These are phyloP conservation scores for Delonix regia DNA, from an alignment of 306 rosid species.

Conservation along the genomic window DNA sequence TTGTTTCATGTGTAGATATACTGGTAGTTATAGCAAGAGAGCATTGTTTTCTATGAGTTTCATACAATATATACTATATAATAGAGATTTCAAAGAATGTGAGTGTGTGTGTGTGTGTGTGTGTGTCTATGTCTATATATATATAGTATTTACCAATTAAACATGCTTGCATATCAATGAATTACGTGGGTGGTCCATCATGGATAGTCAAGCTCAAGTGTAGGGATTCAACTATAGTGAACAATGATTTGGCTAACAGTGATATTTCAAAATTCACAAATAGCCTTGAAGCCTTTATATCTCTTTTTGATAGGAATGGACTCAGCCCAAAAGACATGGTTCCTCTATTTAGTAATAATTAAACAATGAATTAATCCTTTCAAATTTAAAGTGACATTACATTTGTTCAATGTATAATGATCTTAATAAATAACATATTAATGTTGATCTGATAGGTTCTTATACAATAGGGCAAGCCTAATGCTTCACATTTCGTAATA, in stretches of 20 bases:
- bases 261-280: constrained; percentile 39
- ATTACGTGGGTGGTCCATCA: constrained; percentile 44
- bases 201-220: constrained; percentile 51
- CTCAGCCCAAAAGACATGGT: constrained; percentile 46
- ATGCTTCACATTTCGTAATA: constrained; percentile 49
- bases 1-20: constrained; percentile 18
- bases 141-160: too few species aligned
- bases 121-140: background rate
- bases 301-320: constrained; percentile 30
- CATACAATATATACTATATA: background rate
- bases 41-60: constrained; percentile 55
- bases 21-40: constrained; percentile 69
- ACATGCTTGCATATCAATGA: background rate
- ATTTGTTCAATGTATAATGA: too few species aligned
- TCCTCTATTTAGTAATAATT: constrained; percentile 27
- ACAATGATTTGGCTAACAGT: constrained; percentile 26
- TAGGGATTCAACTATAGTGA: constrained; percentile 44
- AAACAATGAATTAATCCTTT: background rate
- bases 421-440: background rate
- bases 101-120: too few species aligned
- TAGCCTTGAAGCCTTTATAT: constrained; percentile 3
- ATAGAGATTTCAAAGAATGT: too few species aligned
- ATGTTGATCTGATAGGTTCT: constrained; percentile 37
- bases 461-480: constrained; percentile 65
- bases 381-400: too few species aligned